These are phyloP conservation scores for Skeletonema marinoi DNA, from an alignment of 108 stramenopile species.

Conservation along the genomic window DNA sequence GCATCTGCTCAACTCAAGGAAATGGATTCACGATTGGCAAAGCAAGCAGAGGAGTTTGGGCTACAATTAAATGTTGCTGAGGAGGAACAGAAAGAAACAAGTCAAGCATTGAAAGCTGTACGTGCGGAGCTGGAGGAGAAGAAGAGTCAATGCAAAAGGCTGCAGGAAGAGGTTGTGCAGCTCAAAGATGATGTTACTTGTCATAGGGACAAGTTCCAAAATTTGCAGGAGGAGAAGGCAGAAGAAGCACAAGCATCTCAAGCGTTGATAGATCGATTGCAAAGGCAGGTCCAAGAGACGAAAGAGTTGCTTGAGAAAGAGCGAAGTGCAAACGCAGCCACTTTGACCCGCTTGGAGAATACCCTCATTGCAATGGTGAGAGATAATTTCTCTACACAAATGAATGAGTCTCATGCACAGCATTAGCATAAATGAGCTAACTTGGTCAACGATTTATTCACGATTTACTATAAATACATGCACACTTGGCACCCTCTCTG, in stretches of 20 bases:
- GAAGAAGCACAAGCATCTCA: neutral
- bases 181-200: slow-evolving; percentile 1
- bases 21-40: neutral
- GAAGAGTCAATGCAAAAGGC: neutral
- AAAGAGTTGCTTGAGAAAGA: neutral
- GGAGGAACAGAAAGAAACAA: slow-evolving; percentile 2
- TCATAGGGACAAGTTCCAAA: neutral
- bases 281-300: neutral
- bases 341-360: slow-evolving; percentile 9
- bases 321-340: neutral
- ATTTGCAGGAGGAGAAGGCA: slow-evolving; percentile 10
- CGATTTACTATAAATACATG: no score
- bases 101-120: neutral
- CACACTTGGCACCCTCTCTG: neutral
- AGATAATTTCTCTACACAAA: neutral
- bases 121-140: slow-evolving; percentile 10
- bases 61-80: neutral
- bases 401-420: neutral
- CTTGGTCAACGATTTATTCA: no score
- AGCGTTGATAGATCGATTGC: neutral
- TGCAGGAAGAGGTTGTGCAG: slow-evolving; percentile 11
- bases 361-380: slow-evolving; percentile 1
- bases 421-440: neutral
- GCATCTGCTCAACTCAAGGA: neutral
- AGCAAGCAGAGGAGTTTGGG: slow-evolving; percentile 1